Conservation (phyloP, 371 early-diverging fungal species). For the Cokeromyces recurvatus region DNA sequence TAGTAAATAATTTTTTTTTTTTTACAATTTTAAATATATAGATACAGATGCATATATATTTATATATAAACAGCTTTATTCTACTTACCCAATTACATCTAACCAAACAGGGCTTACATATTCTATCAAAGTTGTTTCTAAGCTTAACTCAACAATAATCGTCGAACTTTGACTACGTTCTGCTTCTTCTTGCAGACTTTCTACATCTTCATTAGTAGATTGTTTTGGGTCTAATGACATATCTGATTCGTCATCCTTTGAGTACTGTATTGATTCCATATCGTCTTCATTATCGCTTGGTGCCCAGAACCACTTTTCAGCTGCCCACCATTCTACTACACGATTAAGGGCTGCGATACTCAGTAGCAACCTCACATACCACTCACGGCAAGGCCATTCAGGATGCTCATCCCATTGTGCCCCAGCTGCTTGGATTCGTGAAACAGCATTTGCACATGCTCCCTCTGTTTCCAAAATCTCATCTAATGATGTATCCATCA, state of each 20-base stretch:
- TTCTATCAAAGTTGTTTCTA: constrained; percentile 38
- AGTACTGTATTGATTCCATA: constrained; percentile 22
- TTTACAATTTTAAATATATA: too few species aligned
- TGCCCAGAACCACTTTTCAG: constrained; percentile 47
- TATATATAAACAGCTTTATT: too few species aligned
- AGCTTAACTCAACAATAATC: constrained; percentile 57
- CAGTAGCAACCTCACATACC: constrained; percentile 51
- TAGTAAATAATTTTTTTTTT: constrained; percentile 3
- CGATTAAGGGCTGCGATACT: constrained; percentile 57
- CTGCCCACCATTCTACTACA: constrained; percentile 64
- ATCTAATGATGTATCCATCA: constrained; percentile 53
- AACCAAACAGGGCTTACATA: constrained; percentile 63
- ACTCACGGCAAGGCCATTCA: constrained; percentile 57
- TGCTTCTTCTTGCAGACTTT: constrained; percentile 42
- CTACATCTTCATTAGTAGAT: neutral
- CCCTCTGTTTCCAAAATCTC: constrained; percentile 47
- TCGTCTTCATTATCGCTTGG: constrained; percentile 24
- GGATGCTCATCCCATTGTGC: constrained; percentile 50
- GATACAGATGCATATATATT: too few species aligned
- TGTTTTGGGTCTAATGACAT: constrained; percentile 15
- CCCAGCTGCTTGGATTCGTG: constrained; percentile 44
- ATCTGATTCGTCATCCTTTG: constrained; percentile 14
- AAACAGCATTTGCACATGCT: constrained; percentile 45
- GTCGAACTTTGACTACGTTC: constrained; percentile 55
- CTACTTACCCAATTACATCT: constrained; percentile 58